phyloP scores from a whole-genome alignment of 495 filamentous ascomycete genomes.

The Hypoxylon fragiforme region DNA sequence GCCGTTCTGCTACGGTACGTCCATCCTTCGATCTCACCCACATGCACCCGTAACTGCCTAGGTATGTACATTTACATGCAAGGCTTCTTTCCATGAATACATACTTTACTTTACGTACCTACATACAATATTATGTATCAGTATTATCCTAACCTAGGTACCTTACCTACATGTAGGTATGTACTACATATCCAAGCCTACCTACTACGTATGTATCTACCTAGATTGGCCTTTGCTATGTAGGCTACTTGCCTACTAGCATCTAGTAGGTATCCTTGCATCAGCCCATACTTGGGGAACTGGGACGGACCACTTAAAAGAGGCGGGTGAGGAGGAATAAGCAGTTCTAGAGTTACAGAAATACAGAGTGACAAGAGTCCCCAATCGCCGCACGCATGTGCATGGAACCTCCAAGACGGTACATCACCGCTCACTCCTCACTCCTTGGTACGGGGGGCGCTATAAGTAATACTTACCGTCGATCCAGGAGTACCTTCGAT shows the following conservation, averaged over 20 bases:
- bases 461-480: constrained; percentile 45
- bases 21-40: constrained; percentile 40
- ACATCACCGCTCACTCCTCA: constrained; percentile 47
- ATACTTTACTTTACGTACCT: constrained; percentile 21
- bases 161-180: no score
- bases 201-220: background rate
- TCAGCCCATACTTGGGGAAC: constrained; percentile 35
- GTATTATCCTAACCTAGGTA: no score
- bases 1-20: constrained; percentile 30
- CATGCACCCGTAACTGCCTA: constrained; percentile 12
- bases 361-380: no score
- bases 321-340: constrained; percentile 32
- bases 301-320: constrained; percentile 36
- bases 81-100: constrained; percentile 17
- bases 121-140: background rate
- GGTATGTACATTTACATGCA: constrained; percentile 17
- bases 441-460: constrained; percentile 52
- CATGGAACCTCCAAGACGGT: constrained; percentile 35
- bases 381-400: constrained; percentile 40
- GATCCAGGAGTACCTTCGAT: constrained; percentile 52
- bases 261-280: no score
- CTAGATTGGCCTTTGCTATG: background rate
- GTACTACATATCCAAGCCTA: background rate
- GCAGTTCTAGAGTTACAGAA: constrained; percentile 41
- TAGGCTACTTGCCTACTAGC: constrained; percentile 12